Percentiles rank a stretch among this genome's conserved stretches.
These are phyloP conservation scores for Yarrowia osloensis DNA, from an alignment of 805 yeast species.

Conservation along the genomic window DNA sequence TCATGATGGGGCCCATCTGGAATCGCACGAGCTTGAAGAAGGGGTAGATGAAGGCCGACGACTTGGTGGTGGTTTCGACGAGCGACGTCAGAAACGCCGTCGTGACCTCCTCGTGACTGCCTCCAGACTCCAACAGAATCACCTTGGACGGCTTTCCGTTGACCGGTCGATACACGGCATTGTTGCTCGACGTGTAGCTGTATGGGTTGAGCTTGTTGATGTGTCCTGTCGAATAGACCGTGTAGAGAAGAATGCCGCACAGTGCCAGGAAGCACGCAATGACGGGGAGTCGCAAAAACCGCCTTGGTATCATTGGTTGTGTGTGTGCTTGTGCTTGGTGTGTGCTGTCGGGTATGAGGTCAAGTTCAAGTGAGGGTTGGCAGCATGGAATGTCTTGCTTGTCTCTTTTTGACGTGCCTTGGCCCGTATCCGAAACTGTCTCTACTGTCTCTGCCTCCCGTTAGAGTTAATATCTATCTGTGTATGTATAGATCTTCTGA, in stretches of 20 bases:
- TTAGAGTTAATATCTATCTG: not conserved
- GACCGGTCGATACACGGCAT: not conserved
- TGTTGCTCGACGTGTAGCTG: not conserved
- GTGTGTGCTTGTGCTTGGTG: not conserved
- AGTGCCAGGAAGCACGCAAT: not conserved
- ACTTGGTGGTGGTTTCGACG: not conserved
- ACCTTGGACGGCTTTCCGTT: conserved; percentile 1
- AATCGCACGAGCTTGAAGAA: conserved; percentile 21
- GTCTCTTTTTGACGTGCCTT: not conserved
- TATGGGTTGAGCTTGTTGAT: conserved; percentile 14
- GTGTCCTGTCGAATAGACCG: conserved; percentile 1
- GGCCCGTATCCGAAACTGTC: not conserved
- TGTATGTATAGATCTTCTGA: not conserved
- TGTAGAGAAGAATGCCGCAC: conserved; percentile 5
- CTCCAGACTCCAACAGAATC: conserved; percentile 26
- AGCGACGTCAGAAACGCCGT: conserved; percentile 17
- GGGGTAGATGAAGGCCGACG: conserved; percentile 6
- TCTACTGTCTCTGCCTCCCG: not conserved
- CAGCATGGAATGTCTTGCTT: not conserved
- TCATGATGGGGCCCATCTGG: conserved; percentile 19
- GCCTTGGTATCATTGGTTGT: not conserved
- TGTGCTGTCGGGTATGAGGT: not conserved
- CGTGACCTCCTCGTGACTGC: conserved; percentile 26
- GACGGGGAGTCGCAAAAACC: conserved; percentile 10
- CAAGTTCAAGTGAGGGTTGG: not conserved